phyloP scores from a whole-genome alignment of 2,329 filamentous ascomycete species.

The Fusarium nodosum region DNA sequence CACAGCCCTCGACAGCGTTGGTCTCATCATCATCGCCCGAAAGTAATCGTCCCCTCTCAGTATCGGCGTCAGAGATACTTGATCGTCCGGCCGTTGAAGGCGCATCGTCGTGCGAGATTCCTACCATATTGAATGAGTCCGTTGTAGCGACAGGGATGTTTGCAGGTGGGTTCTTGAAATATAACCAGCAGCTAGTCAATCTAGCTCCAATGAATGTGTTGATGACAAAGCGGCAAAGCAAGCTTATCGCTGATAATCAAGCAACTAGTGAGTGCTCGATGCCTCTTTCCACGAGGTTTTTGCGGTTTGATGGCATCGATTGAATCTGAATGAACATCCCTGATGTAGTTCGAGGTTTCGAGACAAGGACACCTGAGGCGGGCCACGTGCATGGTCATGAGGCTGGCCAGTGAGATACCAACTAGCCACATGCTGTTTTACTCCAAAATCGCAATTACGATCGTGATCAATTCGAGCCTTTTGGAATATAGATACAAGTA shows the following conservation, averaged over 20 bases:
- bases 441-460: background rate
- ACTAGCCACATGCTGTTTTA: slow-evolving; percentile 17
- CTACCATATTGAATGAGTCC: slow-evolving; percentile 35
- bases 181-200: slow-evolving; percentile 14
- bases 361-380: slow-evolving; percentile 29
- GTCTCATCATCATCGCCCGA: slow-evolving; percentile 25
- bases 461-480: background rate
- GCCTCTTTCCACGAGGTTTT: slow-evolving; percentile 5
- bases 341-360: slow-evolving; percentile 28
- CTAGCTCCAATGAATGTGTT: background rate
- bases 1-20: slow-evolving; percentile 12
- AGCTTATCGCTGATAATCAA: background rate
- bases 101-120: slow-evolving; percentile 32
- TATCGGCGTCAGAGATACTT: slow-evolving; percentile 30
- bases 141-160: slow-evolving; percentile 36
- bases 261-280: background rate
- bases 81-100: slow-evolving; percentile 23
- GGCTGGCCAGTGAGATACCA: slow-evolving; percentile 28
- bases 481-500: background rate
- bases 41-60: slow-evolving; percentile 34
- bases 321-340: slow-evolving; percentile 27
- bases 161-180: slow-evolving; percentile 5
- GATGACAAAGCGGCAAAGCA: slow-evolving; percentile 6
- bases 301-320: slow-evolving; percentile 5
- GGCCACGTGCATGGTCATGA: slow-evolving; percentile 37